A percentile compares a stretch with the other conserved stretches of the same genome.
phyloP scores from a whole-genome alignment of 2,329 filamentous ascomycete genomes.

The Diaporthe humulicola region DNA sequence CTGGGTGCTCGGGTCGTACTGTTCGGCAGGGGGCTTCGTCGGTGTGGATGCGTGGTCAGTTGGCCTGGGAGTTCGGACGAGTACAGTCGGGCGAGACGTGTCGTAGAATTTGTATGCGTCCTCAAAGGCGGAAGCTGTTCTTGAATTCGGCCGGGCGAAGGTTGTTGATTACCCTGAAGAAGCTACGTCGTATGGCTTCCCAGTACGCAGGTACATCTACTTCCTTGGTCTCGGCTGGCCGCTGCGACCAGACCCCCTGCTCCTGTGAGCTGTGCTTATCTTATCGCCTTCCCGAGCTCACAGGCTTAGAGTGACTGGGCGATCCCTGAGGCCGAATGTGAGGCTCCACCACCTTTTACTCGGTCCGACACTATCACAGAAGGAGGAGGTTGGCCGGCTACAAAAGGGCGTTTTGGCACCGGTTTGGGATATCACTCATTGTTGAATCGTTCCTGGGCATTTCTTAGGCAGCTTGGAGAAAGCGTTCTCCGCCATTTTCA shows the following conservation, averaged over 20 bases:
- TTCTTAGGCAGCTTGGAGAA: not conserved
- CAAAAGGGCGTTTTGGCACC: not conserved
- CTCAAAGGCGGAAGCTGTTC: not conserved
- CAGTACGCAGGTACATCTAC: not conserved
- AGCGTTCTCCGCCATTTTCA: not conserved
- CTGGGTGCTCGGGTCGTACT: not conserved
- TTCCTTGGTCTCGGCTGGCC: not conserved
- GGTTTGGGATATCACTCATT: not conserved
- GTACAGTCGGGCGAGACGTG: not conserved
- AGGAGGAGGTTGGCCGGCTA: conserved; percentile 11
- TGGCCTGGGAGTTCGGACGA: not conserved
- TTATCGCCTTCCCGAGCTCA: conserved; percentile 9
- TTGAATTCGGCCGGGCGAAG: not conserved
- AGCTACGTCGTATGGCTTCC: conserved; percentile 18
- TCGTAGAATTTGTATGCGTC: not conserved
- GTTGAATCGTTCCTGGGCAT: not conserved
- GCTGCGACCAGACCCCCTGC: conserved; percentile 31
- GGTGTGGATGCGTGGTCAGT: not conserved
- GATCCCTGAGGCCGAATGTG: conserved; percentile 2
- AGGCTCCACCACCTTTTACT: not conserved
- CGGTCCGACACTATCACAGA: conserved; percentile 1
- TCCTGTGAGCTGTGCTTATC: conserved; percentile 21
- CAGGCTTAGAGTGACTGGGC: not conserved
- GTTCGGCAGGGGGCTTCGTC: not conserved
- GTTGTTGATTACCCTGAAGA: not conserved